Percentiles rank a stretch among this genome's conserved stretches.
Evolutionary conservation across 306 rosid genomes (phyloP).

Genomic region (Hippophae tibetana): DNA sequence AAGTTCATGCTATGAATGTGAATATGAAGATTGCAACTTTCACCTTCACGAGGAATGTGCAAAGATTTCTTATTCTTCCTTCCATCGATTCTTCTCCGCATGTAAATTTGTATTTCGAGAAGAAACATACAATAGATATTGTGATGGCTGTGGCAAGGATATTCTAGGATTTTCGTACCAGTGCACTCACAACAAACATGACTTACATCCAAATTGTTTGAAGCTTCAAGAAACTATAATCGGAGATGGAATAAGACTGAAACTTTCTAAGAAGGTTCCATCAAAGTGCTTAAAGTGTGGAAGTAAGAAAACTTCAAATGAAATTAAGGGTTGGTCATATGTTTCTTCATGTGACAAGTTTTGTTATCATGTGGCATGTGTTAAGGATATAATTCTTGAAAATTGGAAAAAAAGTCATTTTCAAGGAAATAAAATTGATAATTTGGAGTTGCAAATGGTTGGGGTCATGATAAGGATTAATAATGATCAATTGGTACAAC

Average conservation of each 20-base stretch:
- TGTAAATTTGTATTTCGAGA: slow-evolving; percentile 16
- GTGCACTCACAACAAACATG: slow-evolving; percentile 15
- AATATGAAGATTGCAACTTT: slow-evolving; percentile 13
- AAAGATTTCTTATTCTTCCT: background rate
- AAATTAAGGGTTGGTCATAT: slow-evolving; percentile 33
- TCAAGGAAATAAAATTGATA: background rate
- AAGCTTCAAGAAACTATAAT: slow-evolving; percentile 14
- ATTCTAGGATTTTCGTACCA: slow-evolving; percentile 34
- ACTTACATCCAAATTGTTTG: slow-evolving; percentile 38
- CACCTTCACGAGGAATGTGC: slow-evolving; percentile 37
- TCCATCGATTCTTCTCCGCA: slow-evolving; percentile 17
- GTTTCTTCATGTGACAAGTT: slow-evolving; percentile 10
- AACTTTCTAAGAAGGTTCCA: slow-evolving; percentile 12
- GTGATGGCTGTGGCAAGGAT: slow-evolving; percentile 47
- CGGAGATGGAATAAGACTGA: slow-evolving; percentile 12
- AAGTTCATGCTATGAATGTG: slow-evolving; percentile 26
- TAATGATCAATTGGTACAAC: too few relatives aligned
- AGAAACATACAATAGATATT: slow-evolving; percentile 10
- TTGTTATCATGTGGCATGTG: slow-evolving; percentile 35
- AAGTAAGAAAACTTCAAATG: slow-evolving; percentile 14
- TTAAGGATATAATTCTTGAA: slow-evolving; percentile 33
- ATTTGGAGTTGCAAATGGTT: too few relatives aligned
- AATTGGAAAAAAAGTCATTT: slow-evolving; percentile 29
- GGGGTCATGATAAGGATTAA: background rate
- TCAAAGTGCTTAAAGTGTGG: slow-evolving; percentile 27